phyloP scores from a whole-genome alignment of 2,329 filamentous ascomycete genomes.

The Aspergillus texensis region DNA sequence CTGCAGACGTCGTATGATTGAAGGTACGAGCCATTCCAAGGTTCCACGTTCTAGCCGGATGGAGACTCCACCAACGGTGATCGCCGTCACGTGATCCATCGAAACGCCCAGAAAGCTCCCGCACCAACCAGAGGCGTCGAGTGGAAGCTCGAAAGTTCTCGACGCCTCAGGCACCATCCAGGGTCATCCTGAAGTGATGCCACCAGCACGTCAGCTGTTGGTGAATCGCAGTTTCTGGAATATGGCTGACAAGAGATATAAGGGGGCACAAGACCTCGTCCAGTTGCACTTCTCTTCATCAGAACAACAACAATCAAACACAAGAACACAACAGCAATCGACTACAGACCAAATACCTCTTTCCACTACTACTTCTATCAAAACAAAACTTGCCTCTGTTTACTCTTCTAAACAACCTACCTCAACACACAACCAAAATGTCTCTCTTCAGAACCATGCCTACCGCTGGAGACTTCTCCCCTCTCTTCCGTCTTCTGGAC shows the following conservation, averaged over 20 bases:
- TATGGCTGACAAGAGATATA: conserved; percentile 22
- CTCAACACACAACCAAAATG: conserved; percentile 27
- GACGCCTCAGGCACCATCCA: conserved; percentile 7
- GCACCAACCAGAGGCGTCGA: conserved; percentile 7
- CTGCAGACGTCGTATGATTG: conserved; percentile 1
- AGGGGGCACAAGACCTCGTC: conserved; percentile 9
- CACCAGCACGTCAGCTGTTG: neutral
- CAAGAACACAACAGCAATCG: conserved; percentile 4
- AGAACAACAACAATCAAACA: conserved; percentile 9
- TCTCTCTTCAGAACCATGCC: conserved; percentile 38
- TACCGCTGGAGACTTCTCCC: conserved; percentile 40
- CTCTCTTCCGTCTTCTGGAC: conserved; percentile 52
- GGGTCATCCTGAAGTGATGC: conserved; percentile 2
- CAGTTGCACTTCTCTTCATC: conserved; percentile 9
- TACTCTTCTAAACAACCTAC: conserved; percentile 2
- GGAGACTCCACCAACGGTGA: neutral
- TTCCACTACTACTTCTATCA: neutral
- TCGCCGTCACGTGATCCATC: conserved; percentile 26
- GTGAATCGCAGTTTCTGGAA: conserved; percentile 20
- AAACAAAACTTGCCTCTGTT: neutral
- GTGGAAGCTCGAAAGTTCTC: conserved; percentile 10
- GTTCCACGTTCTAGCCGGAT: neutral
- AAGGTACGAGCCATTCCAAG: neutral
- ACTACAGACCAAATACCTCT: neutral
- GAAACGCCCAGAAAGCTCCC: conserved; percentile 28